Evolutionary conservation across 495 filamentous ascomycete genomes (phyloP).

Genomic region (Annulohypoxylon bovei): DNA sequence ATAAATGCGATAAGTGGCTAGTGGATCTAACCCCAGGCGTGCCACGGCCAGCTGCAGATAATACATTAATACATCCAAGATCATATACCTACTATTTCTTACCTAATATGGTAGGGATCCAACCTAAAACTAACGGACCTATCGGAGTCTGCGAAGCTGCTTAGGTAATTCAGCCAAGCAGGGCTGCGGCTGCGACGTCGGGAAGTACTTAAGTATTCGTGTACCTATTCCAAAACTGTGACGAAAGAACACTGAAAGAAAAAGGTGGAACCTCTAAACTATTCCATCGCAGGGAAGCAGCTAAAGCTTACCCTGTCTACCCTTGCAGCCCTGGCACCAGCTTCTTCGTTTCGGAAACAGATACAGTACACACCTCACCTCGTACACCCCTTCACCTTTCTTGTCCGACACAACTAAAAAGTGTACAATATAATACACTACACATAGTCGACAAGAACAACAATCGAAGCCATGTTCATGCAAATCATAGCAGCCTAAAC

Average conservation of each 20-base stretch:
- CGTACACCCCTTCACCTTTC: background rate
- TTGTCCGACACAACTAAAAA: background rate
- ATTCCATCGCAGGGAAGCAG: slow-evolving; percentile 15
- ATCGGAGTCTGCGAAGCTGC: background rate
- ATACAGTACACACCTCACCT: background rate
- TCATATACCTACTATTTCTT: background rate
- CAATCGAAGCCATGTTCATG: slow-evolving; percentile 40
- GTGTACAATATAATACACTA: background rate
- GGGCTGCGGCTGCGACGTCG: slow-evolving; percentile 3
- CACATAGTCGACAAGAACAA: background rate
- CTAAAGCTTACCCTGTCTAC: slow-evolving; percentile 36
- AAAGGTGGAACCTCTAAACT: slow-evolving; percentile 6
- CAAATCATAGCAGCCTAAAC: slow-evolving; percentile 20
- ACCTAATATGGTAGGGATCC: background rate
- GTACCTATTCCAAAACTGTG: background rate
- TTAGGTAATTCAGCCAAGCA: slow-evolving; percentile 26
- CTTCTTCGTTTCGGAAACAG: slow-evolving; percentile 3
- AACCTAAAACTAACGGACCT: background rate
- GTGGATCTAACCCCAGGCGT: slow-evolving; percentile 21
- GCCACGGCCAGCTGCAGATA: slow-evolving; percentile 23
- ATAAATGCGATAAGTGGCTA: slow-evolving; percentile 20
- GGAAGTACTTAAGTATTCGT: background rate
- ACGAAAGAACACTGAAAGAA: slow-evolving; percentile 28
- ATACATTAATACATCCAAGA: background rate
- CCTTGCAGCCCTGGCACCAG: slow-evolving; percentile 1